Conservation (phyloP, 495 filamentous ascomycete species). For the Penicillium bovifimosum region DNA sequence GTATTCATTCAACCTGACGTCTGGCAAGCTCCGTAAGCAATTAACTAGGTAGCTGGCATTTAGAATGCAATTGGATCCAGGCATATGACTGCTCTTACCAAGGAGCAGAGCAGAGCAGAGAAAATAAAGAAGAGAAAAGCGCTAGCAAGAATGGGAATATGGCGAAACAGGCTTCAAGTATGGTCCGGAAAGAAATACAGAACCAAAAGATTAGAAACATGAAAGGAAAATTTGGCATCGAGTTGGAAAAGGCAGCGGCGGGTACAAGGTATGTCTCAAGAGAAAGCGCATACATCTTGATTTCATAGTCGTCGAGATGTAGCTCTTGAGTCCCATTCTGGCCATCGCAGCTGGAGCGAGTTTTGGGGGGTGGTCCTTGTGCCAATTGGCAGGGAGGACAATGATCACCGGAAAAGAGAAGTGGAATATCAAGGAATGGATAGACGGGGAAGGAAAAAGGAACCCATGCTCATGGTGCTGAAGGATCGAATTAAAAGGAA, state of each 20-base stretch:
- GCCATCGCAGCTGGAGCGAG: not conserved
- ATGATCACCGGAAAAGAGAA: conserved; percentile 15
- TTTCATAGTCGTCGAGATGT: too few relatives aligned
- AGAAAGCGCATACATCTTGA: not conserved
- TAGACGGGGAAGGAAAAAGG: conserved; percentile 2
- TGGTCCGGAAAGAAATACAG: not conserved
- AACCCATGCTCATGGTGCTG: conserved; percentile 15
- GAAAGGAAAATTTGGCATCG: not conserved
- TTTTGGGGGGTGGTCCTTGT: not conserved
- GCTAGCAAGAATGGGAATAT: conserved; percentile 33
- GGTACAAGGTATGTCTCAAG: not conserved
- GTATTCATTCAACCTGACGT: not conserved
- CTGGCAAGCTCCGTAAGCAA: not conserved
- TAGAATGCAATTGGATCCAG: not conserved
- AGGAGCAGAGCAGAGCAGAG: not conserved
- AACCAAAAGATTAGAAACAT: conserved; percentile 3
- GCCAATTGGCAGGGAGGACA: not conserved
- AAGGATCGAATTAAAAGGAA: conserved; percentile 12
- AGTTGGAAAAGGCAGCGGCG: not conserved
- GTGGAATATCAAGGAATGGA: conserved; percentile 16
- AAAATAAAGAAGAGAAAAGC: conserved; percentile 3
- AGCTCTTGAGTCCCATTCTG: not conserved
- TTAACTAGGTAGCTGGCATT: not conserved
- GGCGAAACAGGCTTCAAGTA: conserved; percentile 23
- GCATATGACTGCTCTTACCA: not conserved